Percentiles rank a stretch among this genome's conserved stretches.
These are phyloP conservation scores for Pichia sp. DNA, from an alignment of 1,139 yeast genomes.

Conservation along the genomic window DNA sequence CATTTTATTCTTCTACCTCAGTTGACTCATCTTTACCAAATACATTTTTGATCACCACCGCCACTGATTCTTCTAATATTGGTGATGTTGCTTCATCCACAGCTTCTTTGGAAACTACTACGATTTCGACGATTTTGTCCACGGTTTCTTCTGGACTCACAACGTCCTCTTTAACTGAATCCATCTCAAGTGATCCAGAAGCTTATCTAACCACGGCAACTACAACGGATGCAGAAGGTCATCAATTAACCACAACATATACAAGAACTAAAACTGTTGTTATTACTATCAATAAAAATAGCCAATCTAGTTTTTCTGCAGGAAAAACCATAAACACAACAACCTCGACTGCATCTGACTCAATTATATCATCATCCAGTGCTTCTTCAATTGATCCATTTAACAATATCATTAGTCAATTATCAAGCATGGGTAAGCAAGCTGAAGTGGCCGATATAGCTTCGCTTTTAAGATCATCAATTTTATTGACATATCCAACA, in stretches of 20 bases:
- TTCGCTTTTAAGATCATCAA: slow-evolving; percentile 5
- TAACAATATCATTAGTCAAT: background rate
- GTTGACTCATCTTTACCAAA: background rate
- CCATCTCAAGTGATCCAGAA: background rate
- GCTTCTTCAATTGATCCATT: background rate
- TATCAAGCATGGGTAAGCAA: slow-evolving; percentile 5
- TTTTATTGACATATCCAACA: slow-evolving; percentile 15
- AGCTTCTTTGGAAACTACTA: background rate
- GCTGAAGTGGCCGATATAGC: slow-evolving; percentile 8
- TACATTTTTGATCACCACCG: background rate
- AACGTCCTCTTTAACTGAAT: background rate
- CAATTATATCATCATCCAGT: slow-evolving; percentile 5
- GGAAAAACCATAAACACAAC: background rate
- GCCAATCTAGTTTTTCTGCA: background rate
- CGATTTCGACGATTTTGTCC: background rate
- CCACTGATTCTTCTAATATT: background rate
- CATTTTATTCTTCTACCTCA: background rate
- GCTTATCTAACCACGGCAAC: background rate
- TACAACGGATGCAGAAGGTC: background rate
- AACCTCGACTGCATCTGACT: slow-evolving; percentile 8
- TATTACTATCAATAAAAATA: background rate
- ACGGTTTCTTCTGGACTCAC: background rate
- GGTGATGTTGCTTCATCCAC: background rate
- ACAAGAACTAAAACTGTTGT: background rate
- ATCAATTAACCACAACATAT: background rate